These are phyloP conservation scores for Priceomyces medius DNA, from an alignment of 805 yeast genomes.

Conservation along the genomic window DNA sequence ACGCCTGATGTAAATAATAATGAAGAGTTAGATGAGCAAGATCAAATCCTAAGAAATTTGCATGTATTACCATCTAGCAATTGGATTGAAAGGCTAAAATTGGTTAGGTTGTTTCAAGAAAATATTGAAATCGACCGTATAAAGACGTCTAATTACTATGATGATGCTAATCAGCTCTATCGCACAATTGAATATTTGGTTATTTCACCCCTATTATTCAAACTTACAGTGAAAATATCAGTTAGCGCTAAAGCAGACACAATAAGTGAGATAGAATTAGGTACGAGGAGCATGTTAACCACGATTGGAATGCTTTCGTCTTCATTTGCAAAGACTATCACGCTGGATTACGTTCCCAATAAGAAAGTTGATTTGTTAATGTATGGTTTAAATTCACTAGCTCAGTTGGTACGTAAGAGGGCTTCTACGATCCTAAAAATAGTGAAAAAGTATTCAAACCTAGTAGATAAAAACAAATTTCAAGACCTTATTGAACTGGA, in stretches of 20 bases:
- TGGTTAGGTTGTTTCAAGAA: slow-evolving; percentile 27
- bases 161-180: slow-evolving; percentile 9
- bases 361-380: slow-evolving; percentile 28
- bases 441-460: slow-evolving; percentile 15
- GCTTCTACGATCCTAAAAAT: slow-evolving; percentile 20
- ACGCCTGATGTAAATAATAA: not conserved
- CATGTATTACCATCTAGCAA: slow-evolving; percentile 36
- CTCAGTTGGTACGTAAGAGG: slow-evolving; percentile 22
- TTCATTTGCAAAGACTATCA: slow-evolving; percentile 18
- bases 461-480: slow-evolving; percentile 15
- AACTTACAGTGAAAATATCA: slow-evolving; percentile 14
- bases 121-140: slow-evolving; percentile 19
- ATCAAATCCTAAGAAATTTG: slow-evolving; percentile 22
- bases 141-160: slow-evolving; percentile 11
- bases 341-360: slow-evolving; percentile 23
- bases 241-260: slow-evolving; percentile 16
- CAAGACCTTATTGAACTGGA: slow-evolving; percentile 8
- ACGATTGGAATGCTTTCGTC: slow-evolving; percentile 22
- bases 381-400: slow-evolving; percentile 32
- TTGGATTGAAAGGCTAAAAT: slow-evolving; percentile 26
- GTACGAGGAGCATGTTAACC: slow-evolving; percentile 7
- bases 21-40: slow-evolving; percentile 13
- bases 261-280: slow-evolving; percentile 6
- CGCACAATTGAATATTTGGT: slow-evolving; percentile 17
- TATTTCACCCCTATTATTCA: slow-evolving; percentile 22